Base-by-base conservation (phyloP, 441 rosid species). In the Bocquillonia castaneifolia region DNA sequence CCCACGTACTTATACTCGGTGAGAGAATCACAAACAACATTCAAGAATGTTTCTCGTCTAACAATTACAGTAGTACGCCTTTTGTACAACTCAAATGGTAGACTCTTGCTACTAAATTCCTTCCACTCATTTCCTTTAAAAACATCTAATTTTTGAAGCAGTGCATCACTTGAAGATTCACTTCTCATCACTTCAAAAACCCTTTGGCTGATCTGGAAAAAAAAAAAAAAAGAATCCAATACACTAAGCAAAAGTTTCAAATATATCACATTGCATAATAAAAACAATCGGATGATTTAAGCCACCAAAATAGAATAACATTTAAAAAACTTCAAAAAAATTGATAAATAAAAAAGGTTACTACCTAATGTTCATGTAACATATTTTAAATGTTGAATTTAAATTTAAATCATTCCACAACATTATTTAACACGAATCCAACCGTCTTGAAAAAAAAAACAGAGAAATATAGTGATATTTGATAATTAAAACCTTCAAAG, bases 1-100 rank as follows among this genome's bases (percentile, higher is more conserved):
- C 97, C 96, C 73, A 94, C 92, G 50, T 94, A 94, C 84, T 92
- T 91, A 67, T 94, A 94, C 48, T 94, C 92, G 63, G 96, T 81
- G 56, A 91, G 82, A 29, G 94, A 84, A 75, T 79, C 82, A 66
- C 96, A 92, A 39, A 94, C 96, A 74, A 88, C 83, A 78, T 86
- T 84, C 44, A 92, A 68, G 85, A 94, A 94, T 32, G 80, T 71
- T 59, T 84, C 87, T 78, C 98, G 80, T 40, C 80, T 80, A 74
- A 92, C 90, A 75, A 86, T 81, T 66, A 85, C 82, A 63, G 97
- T 86, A n/a, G 96, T 89, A 42, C 92, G 93, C 72, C 91, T 83
- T 77, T 94, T 92, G 80, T 90, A 91, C 83, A 87, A 69, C 85
- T 90, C 99, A 69, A 92, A 94, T 20, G 92, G 84, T 71, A 77